A percentile compares a stretch with the other conserved stretches of the same genome.
phyloP scores from a whole-genome alignment of 306 rosid genomes.

The Dryas octopetala region DNA sequence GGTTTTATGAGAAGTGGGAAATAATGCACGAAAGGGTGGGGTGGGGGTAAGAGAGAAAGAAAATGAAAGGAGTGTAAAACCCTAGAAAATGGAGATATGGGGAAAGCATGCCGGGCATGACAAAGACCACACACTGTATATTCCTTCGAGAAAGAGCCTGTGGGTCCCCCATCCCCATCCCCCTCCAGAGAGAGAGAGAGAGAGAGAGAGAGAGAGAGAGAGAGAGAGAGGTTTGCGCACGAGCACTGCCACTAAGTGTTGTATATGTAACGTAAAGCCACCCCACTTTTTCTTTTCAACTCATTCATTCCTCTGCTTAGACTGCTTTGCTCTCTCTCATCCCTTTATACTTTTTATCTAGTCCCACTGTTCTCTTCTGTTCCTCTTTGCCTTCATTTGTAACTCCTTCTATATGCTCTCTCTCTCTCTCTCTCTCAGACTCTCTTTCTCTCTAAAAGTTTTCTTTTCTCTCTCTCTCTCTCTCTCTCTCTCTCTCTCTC shows the following conservation, averaged over 20 bases:
- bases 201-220: not conserved
- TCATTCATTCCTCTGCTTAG: slow-evolving; percentile 13
- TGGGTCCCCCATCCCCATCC: slow-evolving; percentile 49
- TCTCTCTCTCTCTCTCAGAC: slow-evolving; percentile 23
- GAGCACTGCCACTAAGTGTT: slow-evolving; percentile 46
- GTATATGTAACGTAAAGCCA: slow-evolving; percentile 54
- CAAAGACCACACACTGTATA: slow-evolving; percentile 87
- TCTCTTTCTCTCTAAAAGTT: slow-evolving; percentile 24
- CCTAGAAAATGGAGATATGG: slow-evolving; percentile 74
- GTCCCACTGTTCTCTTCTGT: slow-evolving; percentile 24
- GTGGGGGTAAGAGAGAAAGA: slow-evolving; percentile 14
- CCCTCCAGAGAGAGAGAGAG: not conserved
- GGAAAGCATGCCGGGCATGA: slow-evolving; percentile 84
- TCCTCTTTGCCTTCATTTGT: slow-evolving; percentile 46
- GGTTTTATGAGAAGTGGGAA: slow-evolving; percentile 22
- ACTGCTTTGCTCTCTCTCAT: not conserved
- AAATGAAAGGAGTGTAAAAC: slow-evolving; percentile 39
- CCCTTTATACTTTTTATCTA: not conserved
- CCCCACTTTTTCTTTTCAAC: slow-evolving; percentile 47
- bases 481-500: slow-evolving; percentile 30
- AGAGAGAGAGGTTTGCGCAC: slow-evolving; percentile 52
- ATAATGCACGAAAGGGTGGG: slow-evolving; percentile 13
- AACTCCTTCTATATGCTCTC: slow-evolving; percentile 23
- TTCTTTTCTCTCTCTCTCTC: slow-evolving; percentile 26
- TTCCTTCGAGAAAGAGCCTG: slow-evolving; percentile 86